phyloP scores from a whole-genome alignment of 352 stramenopile species.

The Aphanomyces cochlioides region DNA sequence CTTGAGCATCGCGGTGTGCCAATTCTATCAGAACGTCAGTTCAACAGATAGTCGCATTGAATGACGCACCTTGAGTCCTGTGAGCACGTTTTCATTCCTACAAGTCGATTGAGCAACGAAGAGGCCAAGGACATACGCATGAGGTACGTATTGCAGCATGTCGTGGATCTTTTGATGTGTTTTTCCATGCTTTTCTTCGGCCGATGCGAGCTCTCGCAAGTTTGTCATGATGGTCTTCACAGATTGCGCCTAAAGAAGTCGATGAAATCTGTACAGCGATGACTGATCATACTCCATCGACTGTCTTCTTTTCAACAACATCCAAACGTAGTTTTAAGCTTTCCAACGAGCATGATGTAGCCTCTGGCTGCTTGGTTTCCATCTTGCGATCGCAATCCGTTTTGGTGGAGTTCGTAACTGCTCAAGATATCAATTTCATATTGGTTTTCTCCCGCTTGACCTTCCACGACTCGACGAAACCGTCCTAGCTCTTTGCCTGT shows the following conservation, averaged over 20 bases:
- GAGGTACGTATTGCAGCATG: not conserved
- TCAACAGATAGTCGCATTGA: not conserved
- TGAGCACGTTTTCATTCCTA: not conserved
- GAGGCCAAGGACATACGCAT: not conserved
- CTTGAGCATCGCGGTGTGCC: conserved; percentile 2
- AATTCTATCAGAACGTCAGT: not conserved
- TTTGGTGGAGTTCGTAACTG: not conserved
- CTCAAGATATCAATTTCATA: conserved; percentile 1
- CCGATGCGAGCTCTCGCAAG: conserved; percentile 5
- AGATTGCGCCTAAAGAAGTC: not conserved
- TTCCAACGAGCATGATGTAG: not conserved
- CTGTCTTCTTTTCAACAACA: conserved; percentile 26
- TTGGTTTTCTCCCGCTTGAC: not conserved
- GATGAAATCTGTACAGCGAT: not conserved
- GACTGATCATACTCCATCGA: conserved; percentile 20
- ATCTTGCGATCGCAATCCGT: not conserved
- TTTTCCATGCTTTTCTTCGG: conserved; percentile 26
- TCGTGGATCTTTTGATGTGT: conserved; percentile 25
- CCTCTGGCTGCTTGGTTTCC: not conserved
- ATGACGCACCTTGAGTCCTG: not conserved
- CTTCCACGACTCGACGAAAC: too few relatives aligned
- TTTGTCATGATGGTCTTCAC: conserved; percentile 8
- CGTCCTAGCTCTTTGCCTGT: too few relatives aligned
- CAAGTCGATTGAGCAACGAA: not conserved
- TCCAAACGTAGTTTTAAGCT: conserved; percentile 16